Evolutionary conservation across 2,329 filamentous ascomycete species (phyloP), one percentile per base, ranked within the genome.

Genomic region (Penicillium sumatraense): DNA sequence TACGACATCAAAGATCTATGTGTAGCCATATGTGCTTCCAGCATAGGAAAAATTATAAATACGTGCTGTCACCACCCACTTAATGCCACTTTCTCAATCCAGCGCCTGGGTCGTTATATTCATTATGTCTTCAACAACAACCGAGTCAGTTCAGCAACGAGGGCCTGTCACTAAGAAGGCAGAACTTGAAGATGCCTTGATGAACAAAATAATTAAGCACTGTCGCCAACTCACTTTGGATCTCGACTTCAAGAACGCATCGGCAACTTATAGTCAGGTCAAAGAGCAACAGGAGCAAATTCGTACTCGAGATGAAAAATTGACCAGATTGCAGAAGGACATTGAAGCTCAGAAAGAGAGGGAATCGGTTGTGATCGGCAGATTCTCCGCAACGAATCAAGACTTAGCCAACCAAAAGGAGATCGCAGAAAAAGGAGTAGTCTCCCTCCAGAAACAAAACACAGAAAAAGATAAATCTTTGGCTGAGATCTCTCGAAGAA

Each of bases 101-200:
- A 51, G 7, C 45, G 10, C 40, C 26, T 51, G 21, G 36, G 21
- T 51, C 40, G 16, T 46, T 51, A 51, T 45, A 51, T 35, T 45
- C 40, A 51, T 51, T 51, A 51, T 51, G 40, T 51, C 49, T 51
- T 45, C 27, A 51, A 23, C 40, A 45, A 51, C 29, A 38, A 51
- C 40, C 35, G 8, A 51, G 41, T 31, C 24, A 51, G 31, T 23
- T 16, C 9, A n/a, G 49, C 38, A 51, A 51, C 23, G 27, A 45
- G 26, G 18, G 38, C 27, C 49, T 36, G 40, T 51, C 40, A 24
- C 38, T 45, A 44, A 13, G 5, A 44, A 51, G 40, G 49, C 16
- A 27, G 49, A 51, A 36, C 49, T 5, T 51, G 40, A 51, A 45
- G 49, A 51, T 51, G 11, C 16, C 40, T 51, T 51, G 27, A 51